Evolutionary conservation across 129 eudicot species (phyloP).

Genomic region (Solidago caesia): DNA sequence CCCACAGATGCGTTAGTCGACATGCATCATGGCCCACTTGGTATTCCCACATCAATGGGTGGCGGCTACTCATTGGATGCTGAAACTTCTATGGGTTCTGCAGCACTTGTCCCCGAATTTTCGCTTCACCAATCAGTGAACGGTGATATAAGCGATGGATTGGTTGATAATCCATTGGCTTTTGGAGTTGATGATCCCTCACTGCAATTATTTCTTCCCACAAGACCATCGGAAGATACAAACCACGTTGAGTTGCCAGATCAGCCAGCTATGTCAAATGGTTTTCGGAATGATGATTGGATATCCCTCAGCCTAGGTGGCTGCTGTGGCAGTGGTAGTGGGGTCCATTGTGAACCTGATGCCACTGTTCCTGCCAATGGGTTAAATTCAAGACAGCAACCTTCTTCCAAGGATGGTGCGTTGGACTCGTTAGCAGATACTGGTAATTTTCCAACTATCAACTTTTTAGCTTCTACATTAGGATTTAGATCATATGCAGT

Average conservation of each 20-base stretch:
- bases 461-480: not conserved
- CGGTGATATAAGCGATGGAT: slow-evolving; percentile 37
- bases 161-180: slow-evolving; percentile 66
- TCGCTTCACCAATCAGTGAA: slow-evolving; percentile 32
- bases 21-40: slow-evolving; percentile 29
- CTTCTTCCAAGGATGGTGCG: slow-evolving; percentile 43
- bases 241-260: slow-evolving; percentile 43
- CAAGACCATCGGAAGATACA: slow-evolving; percentile 60
- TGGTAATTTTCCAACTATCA: slow-evolving; percentile 39
- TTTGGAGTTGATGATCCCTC: slow-evolving; percentile 79
- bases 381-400: slow-evolving; percentile 38
- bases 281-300: slow-evolving; percentile 75
- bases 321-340: slow-evolving; percentile 39
- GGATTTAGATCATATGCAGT: not conserved
- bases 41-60: slow-evolving; percentile 45
- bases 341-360: slow-evolving; percentile 43
- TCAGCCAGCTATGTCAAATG: slow-evolving; percentile 60
- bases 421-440: slow-evolving; percentile 64
- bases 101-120: slow-evolving; percentile 45
- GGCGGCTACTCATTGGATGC: slow-evolving; percentile 47
- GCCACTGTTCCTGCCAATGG: slow-evolving; percentile 32
- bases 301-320: slow-evolving; percentile 88
- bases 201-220: slow-evolving; percentile 81
- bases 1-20: slow-evolving; percentile 53
- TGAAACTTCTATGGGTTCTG: slow-evolving; percentile 61